A percentile compares a stretch with the other conserved stretches of the same genome.
Conservation (phyloP, 2,329 filamentous ascomycete genomes). For the Penicillium polonicum region DNA sequence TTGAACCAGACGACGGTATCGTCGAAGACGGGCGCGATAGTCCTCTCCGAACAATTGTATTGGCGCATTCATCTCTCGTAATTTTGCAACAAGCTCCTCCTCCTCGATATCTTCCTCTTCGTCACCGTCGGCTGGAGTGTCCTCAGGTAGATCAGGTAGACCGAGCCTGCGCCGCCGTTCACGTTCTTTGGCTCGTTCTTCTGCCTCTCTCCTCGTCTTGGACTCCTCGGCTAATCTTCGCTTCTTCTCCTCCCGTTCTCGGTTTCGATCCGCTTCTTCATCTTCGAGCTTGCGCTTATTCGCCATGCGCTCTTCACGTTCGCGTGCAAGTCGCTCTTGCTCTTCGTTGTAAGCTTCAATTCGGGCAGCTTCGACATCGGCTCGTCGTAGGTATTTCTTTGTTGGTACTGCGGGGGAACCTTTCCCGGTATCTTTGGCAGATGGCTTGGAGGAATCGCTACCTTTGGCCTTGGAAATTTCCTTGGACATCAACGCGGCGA, state of each 20-base stretch:
- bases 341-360: slow-evolving; percentile 77
- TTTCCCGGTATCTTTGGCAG: slow-evolving; percentile 20
- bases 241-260: slow-evolving; percentile 76
- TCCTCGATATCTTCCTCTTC: slow-evolving; percentile 64
- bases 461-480: slow-evolving; percentile 82
- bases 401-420: slow-evolving; percentile 27
- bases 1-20: slow-evolving; percentile 65
- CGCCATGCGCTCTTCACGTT: slow-evolving; percentile 66
- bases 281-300: slow-evolving; percentile 90
- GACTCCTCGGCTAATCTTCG: slow-evolving; percentile 79
- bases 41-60: slow-evolving; percentile 76
- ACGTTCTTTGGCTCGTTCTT: slow-evolving; percentile 71
- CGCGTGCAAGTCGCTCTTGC: slow-evolving; percentile 70
- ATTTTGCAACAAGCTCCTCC: slow-evolving; percentile 64
- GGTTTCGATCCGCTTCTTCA: slow-evolving; percentile 70
- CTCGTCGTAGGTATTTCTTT: slow-evolving; percentile 81
- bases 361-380: slow-evolving; percentile 80
- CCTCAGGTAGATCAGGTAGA: slow-evolving; percentile 66
- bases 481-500: slow-evolving; percentile 87
- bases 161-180: slow-evolving; percentile 73
- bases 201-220: slow-evolving; percentile 64
- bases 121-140: slow-evolving; percentile 36
- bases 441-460: slow-evolving; percentile 33
- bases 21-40: slow-evolving; percentile 65
- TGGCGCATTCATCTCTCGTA: slow-evolving; percentile 73